Conservation (phyloP, 352 stramenopile genomes). For the Phytophthora sp. region DNA sequence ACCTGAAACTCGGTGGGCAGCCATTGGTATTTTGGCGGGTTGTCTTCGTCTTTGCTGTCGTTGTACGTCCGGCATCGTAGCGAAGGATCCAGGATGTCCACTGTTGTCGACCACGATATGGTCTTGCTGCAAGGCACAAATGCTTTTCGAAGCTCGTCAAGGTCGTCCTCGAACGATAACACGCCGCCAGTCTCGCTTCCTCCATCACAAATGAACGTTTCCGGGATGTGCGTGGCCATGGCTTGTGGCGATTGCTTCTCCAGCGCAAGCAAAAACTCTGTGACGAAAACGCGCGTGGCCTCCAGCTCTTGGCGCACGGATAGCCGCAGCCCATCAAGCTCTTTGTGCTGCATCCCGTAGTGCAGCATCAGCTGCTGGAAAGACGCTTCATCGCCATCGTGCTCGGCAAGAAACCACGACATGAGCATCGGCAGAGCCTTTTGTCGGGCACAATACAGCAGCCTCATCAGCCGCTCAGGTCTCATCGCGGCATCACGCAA, state of each 20-base stretch:
- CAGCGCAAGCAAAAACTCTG: neutral
- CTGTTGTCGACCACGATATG: too few relatives aligned
- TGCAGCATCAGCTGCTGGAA: neutral
- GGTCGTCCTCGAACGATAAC: neutral
- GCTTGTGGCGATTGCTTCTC: neutral
- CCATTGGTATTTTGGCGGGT: conserved; percentile 21
- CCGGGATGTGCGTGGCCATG: conserved; percentile 17
- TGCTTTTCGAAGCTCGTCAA: conserved; percentile 11
- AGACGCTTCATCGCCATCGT: neutral
- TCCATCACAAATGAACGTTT: conserved; percentile 18
- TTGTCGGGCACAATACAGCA: conserved; percentile 6
- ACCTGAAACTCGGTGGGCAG: conserved; percentile 22
- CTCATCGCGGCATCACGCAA: neutral
- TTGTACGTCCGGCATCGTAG: conserved; percentile 8
- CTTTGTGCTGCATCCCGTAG: neutral
- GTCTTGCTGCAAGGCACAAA: too few relatives aligned
- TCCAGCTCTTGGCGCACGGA: conserved; percentile 3
- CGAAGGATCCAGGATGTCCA: conserved; percentile 14
- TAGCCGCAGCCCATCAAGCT: neutral
- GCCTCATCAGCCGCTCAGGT: neutral
- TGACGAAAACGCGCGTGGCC: conserved; percentile 12
- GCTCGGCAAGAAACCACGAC: conserved; percentile 3
- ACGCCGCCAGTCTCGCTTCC: neutral
- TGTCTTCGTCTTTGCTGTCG: neutral
- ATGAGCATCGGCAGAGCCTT: conserved; percentile 11